Conservation (phyloP, 2,329 filamentous ascomycete genomes). For the Sporothrix brunneoviolacea region DNA sequence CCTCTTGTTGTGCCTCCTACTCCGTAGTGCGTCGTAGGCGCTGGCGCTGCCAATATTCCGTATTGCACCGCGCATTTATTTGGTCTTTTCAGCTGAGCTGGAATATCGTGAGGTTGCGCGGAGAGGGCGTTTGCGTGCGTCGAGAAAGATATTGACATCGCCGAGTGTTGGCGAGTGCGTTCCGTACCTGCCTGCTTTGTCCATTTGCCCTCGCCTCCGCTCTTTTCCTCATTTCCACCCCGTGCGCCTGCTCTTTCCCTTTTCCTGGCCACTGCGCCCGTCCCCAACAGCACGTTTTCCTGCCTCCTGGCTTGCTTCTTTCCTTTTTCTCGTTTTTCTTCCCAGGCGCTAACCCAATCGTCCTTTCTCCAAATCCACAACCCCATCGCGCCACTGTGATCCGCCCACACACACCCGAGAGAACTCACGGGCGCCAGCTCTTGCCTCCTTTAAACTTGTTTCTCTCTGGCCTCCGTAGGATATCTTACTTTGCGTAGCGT, state of each 20-base stretch:
- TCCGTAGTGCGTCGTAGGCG: too few relatives aligned
- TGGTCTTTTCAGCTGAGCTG: too few relatives aligned
- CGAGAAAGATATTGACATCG: too few relatives aligned
- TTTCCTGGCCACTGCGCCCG: not conserved
- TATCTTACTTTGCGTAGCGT: not conserved
- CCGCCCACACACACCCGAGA: slow-evolving; percentile 1
- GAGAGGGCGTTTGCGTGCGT: too few relatives aligned
- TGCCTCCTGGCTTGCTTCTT: not conserved
- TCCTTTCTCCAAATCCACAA: slow-evolving; percentile 5
- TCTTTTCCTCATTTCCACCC: too few relatives aligned
- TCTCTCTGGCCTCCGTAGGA: not conserved
- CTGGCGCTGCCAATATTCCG: too few relatives aligned
- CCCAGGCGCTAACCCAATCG: slow-evolving; percentile 12
- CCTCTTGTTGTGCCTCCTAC: too few relatives aligned
- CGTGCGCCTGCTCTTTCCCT: not conserved
- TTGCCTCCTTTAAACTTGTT: not conserved
- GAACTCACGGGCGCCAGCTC: slow-evolving; percentile 1
- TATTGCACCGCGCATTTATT: too few relatives aligned
- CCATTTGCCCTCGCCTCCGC: too few relatives aligned
- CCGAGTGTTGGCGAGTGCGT: too few relatives aligned
- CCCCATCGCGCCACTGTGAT: slow-evolving; percentile 12
- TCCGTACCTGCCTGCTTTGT: too few relatives aligned
- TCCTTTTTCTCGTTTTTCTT: not conserved
- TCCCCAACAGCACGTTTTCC: not conserved
- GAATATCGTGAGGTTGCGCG: too few relatives aligned